Evolutionary conservation across 495 filamentous ascomycete genomes (phyloP), one percentile per base, ranked within the genome.

Genomic region (Xylaria sp.): DNA sequence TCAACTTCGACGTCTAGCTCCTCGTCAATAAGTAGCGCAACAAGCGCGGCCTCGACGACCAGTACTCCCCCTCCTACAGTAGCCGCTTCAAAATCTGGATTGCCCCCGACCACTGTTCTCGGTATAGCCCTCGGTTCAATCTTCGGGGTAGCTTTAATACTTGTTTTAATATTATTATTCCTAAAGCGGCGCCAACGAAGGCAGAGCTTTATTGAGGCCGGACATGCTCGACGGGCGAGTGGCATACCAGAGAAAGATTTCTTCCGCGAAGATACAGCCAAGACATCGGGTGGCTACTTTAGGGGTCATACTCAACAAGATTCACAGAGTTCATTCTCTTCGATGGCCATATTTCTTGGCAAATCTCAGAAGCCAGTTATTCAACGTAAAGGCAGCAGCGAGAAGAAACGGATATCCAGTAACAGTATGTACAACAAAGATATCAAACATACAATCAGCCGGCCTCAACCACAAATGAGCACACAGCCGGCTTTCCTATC

Each of bases 81-180:
- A 19, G 61, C 66, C 37, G 67, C 69, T 58, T 50, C 61, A 40
- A 80, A 78, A 40, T 78, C 76, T 57, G 78, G 67, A 62, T 76
- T 85, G 41, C 84, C 82, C 52, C 82, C 88, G 17, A 86, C 85
- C 29, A 82, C 85, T 21, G 91, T 97, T 41, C 86, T 99, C 1
- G 94, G 92, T 59, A 91, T 91, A 48, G 91, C 92, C 1, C 86
- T 99, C 0, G 94, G 95, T 5, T 88, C 90, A 19, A 87, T 97
- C 29, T 86, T 93, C 66, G 94, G 91, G 1, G 79, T 92, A 59
- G 90, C 88, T 19, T 79, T 91, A 1, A 78, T 98, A 12, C 80
- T 98, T n/a, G 82, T 91, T 14, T 67, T 90, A 11, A 72, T 93
- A 5, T 85, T 97, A 19, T 82, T 94, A 59, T 83, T 92, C 35